Evolutionary conservation across 2,329 filamentous ascomycete genomes (phyloP).

Genomic region (Hirsutella thompsonii): DNA sequence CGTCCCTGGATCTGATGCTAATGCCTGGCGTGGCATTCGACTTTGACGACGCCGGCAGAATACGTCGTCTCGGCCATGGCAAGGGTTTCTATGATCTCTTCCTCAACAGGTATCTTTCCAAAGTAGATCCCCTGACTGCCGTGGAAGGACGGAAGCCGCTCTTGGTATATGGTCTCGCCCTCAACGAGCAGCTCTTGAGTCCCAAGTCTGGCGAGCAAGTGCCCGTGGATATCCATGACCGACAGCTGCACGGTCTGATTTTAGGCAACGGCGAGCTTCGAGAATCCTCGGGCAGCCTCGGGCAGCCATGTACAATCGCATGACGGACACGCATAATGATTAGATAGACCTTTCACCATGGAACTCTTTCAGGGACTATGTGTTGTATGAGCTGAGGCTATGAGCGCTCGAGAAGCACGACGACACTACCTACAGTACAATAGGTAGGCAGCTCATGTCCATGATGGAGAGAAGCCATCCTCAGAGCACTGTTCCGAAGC

Average conservation of each 20-base stretch:
- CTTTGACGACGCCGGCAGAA: slow-evolving; percentile 34
- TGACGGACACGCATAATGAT: neutral
- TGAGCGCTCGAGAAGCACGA: too few species aligned
- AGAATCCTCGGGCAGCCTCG: slow-evolving; percentile 5
- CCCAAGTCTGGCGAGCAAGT: slow-evolving; percentile 46
- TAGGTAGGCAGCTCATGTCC: too few species aligned
- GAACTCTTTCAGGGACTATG: too few species aligned
- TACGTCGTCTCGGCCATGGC: slow-evolving; percentile 78
- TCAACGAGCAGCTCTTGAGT: slow-evolving; percentile 71
- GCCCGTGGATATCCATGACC: slow-evolving; percentile 66
- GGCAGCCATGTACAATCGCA: neutral
- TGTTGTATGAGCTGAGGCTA: neutral
- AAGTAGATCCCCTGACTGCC: slow-evolving; percentile 20
- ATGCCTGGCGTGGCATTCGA: slow-evolving; percentile 94
- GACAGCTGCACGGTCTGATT: slow-evolving; percentile 65
- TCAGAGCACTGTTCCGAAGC: too few species aligned
- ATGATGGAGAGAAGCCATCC: too few species aligned
- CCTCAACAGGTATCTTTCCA: slow-evolving; percentile 56
- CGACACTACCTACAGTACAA: too few species aligned
- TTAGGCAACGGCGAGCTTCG: slow-evolving; percentile 54
- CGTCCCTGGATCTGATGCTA: slow-evolving; percentile 69
- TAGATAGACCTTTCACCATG: too few species aligned
- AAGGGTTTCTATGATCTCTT: slow-evolving; percentile 97
- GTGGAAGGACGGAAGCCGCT: slow-evolving; percentile 22
- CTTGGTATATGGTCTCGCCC: slow-evolving; percentile 61